Evolutionary conservation across 2,329 filamentous ascomycete genomes (phyloP).

Genomic region (Fusarium sp.): DNA sequence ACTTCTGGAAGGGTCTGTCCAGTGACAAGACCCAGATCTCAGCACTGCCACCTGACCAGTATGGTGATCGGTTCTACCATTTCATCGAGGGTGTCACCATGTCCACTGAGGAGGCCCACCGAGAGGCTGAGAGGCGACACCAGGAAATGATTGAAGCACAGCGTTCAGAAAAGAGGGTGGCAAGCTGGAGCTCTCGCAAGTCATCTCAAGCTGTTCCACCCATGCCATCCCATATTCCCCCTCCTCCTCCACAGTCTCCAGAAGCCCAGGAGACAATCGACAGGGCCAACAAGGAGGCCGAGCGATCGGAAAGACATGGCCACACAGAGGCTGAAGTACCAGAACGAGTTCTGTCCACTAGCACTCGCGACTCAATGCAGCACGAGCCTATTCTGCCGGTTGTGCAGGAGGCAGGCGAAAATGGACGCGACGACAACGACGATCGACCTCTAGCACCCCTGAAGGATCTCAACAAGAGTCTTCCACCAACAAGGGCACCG

Average conservation of each 20-base stretch:
- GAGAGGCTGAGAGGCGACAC: slow-evolving; percentile 72
- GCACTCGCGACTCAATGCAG: slow-evolving; percentile 67
- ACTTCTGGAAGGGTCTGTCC: slow-evolving; percentile 96
- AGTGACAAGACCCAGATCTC: slow-evolving; percentile 90
- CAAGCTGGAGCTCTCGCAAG: slow-evolving; percentile 56
- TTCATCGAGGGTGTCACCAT: slow-evolving; percentile 94
- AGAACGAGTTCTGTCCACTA: slow-evolving; percentile 68
- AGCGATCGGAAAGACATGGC: slow-evolving; percentile 53
- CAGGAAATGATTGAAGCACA: slow-evolving; percentile 66
- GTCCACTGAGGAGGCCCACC: slow-evolving; percentile 84
- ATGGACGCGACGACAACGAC: slow-evolving; percentile 55
- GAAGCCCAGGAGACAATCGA: slow-evolving; percentile 59
- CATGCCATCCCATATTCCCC: slow-evolving; percentile 62
- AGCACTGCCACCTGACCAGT: slow-evolving; percentile 88
- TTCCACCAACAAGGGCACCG: slow-evolving; percentile 61
- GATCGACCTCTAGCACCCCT: slow-evolving; percentile 59
- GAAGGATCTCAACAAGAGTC: slow-evolving; percentile 52
- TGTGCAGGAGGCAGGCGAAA: slow-evolving; percentile 91
- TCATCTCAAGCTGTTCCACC: slow-evolving; percentile 57
- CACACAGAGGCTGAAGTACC: slow-evolving; percentile 66
- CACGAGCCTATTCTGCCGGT: slow-evolving; percentile 77
- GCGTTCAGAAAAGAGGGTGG: slow-evolving; percentile 53
- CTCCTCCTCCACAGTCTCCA: slow-evolving; percentile 55
- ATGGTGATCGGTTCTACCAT: slow-evolving; percentile 92
- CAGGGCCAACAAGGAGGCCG: slow-evolving; percentile 56